Percentiles rank a stretch among this genome's conserved stretches.
phyloP scores from a whole-genome alignment of 768 basidiomycete species.

The Pisolithus orientalis region DNA sequence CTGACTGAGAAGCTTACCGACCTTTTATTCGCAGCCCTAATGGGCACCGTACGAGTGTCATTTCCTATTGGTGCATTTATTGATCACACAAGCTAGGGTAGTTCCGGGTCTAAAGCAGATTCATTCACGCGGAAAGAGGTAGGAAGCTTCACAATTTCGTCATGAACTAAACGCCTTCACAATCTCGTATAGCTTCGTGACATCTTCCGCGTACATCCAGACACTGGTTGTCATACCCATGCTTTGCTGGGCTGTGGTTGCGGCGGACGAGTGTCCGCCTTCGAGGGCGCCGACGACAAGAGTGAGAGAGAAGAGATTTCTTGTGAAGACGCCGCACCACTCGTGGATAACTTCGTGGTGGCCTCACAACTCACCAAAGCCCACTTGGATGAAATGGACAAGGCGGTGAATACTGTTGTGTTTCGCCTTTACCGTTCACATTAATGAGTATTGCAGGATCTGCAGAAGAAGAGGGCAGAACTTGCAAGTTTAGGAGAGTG shows the following conservation, averaged over 20 bases:
- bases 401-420: constrained; percentile 36
- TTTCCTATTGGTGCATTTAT: neutral
- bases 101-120: constrained; percentile 63
- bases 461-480: constrained; percentile 60
- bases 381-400: constrained; percentile 41
- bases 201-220: constrained; percentile 80
- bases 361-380: constrained; percentile 57
- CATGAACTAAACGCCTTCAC: neutral
- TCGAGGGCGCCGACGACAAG: neutral
- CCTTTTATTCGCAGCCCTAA: constrained; percentile 44
- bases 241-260: constrained; percentile 84
- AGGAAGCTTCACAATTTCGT: constrained; percentile 17
- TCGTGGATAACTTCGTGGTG: constrained; percentile 47
- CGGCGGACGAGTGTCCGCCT: constrained; percentile 21
- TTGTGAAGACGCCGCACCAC: constrained; percentile 24
- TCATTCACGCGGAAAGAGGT: constrained; percentile 87
- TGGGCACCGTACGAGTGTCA: constrained; percentile 49
- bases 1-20: constrained; percentile 6
- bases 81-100: constrained; percentile 25
- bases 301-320: constrained; percentile 20
- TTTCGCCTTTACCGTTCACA: constrained; percentile 1
- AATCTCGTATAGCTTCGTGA: constrained; percentile 62
- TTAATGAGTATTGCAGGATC: constrained; percentile 36
- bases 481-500: constrained; percentile 74
- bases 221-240: constrained; percentile 86